These are phyloP conservation scores for Pelargonium australe DNA, from an alignment of 441 rosid species.

Conservation along the genomic window DNA sequence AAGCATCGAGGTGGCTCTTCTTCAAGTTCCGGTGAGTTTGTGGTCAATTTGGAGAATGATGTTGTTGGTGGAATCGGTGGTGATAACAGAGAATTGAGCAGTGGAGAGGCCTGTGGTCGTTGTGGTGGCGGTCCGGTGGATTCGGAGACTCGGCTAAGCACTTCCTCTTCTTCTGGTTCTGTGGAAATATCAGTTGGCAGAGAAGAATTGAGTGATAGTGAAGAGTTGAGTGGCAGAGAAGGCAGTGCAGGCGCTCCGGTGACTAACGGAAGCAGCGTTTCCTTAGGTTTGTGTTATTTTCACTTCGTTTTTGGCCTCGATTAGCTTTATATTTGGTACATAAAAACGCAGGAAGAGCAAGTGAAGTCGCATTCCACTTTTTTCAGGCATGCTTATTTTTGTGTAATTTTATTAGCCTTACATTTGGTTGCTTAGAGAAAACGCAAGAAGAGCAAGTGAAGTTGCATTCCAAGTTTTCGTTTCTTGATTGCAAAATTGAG, in stretches of 20 bases:
- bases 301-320: background rate
- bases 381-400: background rate
- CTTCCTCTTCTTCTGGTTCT: background rate
- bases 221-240: background rate
- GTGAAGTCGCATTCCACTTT: background rate
- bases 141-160: conserved; percentile 2
- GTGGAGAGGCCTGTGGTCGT: background rate
- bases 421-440: conserved; percentile 2
- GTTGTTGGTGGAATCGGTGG: background rate
- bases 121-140: conserved; percentile 2
- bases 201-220: background rate
- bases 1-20: background rate
- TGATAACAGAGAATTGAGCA: background rate
- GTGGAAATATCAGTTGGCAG: background rate
- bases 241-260: conserved; percentile 9
- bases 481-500: background rate
- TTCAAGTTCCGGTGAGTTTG: background rate
- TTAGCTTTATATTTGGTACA: background rate
- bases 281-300: conserved; percentile 10
- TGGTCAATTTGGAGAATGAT: background rate
- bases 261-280: conserved; percentile 6
- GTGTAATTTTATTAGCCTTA: background rate
- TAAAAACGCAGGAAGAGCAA: background rate
- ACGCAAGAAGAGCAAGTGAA: background rate
- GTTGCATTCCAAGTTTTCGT: background rate